Evolutionary conservation across 73 alveolate species (phyloP).

Genomic region (Paramecium pentaurelia): DNA sequence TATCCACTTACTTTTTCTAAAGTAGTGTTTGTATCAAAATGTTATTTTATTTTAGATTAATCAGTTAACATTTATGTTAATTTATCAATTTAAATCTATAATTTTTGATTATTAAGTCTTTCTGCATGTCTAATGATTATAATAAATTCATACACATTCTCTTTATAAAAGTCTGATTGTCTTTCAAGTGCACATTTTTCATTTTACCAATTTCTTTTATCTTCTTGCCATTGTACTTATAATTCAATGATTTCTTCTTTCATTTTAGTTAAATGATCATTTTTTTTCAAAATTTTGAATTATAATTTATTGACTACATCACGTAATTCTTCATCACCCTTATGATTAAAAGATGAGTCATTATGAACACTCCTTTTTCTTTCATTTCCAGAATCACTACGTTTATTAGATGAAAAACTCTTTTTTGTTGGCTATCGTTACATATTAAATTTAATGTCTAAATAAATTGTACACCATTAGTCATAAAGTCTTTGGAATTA

Average conservation of each 20-base stretch:
- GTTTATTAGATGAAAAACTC: constrained; percentile 2
- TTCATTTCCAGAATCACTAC: constrained; percentile 30
- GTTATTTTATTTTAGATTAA: neutral
- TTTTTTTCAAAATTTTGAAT: constrained; percentile 17
- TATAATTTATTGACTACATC: neutral
- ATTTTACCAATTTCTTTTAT: constrained; percentile 29
- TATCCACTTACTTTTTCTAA: constrained; percentile 31
- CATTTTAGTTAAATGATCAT: constrained; percentile 20
- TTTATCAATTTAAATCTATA: neutral
- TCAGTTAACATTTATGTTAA: neutral
- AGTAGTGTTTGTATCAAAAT: neutral
- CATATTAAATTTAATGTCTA: constrained; percentile 17
- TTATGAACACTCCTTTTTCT: constrained; percentile 44
- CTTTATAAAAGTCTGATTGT: constrained; percentile 2
- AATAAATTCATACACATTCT: neutral
- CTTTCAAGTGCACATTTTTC: constrained; percentile 32
- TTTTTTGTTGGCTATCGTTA: constrained; percentile 46
- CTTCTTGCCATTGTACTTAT: constrained; percentile 32
- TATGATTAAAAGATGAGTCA: neutral
- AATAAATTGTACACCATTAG: neutral
- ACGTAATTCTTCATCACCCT: neutral
- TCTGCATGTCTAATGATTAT: constrained; percentile 9
- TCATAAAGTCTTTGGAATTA: constrained; percentile 69
- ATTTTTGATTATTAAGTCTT: constrained; percentile 26
- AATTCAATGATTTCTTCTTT: constrained; percentile 38